Evolutionary conservation across 192 early-diverging fungal species (phyloP).

Genomic region (Coemansia sp.): DNA sequence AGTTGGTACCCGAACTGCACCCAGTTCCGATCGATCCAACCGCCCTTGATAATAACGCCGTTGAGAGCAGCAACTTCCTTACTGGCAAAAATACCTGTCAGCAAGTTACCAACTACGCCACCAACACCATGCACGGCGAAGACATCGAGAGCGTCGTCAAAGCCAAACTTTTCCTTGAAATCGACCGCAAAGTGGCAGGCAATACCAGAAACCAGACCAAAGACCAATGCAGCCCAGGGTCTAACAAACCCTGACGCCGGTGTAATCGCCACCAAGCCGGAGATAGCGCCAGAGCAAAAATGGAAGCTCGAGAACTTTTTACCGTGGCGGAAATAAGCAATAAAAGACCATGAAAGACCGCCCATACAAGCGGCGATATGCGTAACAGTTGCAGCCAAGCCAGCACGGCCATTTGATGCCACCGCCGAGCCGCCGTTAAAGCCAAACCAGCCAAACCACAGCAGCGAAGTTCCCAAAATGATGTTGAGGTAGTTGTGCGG

Average conservation of each 20-base stretch:
- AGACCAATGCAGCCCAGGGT: constrained; percentile 77
- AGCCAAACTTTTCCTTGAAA: constrained; percentile 80
- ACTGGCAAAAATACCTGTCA: constrained; percentile 87
- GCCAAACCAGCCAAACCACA: constrained; percentile 97
- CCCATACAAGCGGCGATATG: constrained; percentile 82
- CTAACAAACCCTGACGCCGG: constrained; percentile 87
- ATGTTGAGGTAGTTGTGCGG: constrained; percentile 93
- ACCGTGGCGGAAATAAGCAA: constrained; percentile 75
- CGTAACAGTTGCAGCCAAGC: constrained; percentile 81
- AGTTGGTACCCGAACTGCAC: constrained; percentile 79
- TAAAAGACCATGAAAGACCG: constrained; percentile 78
- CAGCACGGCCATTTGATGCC: constrained; percentile 79
- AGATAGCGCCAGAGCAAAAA: constrained; percentile 92
- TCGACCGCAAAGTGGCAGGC: constrained; percentile 80
- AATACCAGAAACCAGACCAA: constrained; percentile 71
- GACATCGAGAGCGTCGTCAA: constrained; percentile 91
- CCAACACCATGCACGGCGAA: constrained; percentile 89
- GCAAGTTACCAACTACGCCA: constrained; percentile 75
- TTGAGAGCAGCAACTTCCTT: constrained; percentile 67
- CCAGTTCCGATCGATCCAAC: constrained; percentile 80
- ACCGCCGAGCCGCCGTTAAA: constrained; percentile 92
- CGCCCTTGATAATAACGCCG: constrained; percentile 61
- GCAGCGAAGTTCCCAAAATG: constrained; percentile 81
- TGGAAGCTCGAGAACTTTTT: constrained; percentile 85
- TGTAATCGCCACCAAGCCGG: constrained; percentile 91